Conservation (phyloP, 306 rosid species). For the Geum urbanum region DNA sequence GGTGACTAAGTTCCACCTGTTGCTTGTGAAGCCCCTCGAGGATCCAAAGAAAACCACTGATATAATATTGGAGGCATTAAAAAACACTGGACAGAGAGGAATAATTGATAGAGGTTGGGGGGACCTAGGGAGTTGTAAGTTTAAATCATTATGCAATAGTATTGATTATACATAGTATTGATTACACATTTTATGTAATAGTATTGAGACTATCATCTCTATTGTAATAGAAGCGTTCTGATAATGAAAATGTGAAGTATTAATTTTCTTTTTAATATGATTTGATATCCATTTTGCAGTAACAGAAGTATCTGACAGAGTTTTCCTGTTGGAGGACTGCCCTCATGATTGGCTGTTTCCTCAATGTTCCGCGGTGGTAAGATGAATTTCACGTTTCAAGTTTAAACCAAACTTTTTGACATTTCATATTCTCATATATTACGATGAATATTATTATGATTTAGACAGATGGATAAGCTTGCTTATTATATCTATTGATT, state of each 20-base stretch:
- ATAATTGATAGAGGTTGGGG: slow-evolving; percentile 96
- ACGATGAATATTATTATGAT: neutral
- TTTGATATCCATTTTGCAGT: slow-evolving; percentile 44
- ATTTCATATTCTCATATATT: neutral
- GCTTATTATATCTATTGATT: neutral
- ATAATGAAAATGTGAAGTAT: neutral
- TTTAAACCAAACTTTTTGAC: slow-evolving; percentile 1
- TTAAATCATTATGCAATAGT: slow-evolving; percentile 5
- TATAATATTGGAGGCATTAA: slow-evolving; percentile 75
- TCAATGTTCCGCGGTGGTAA: slow-evolving; percentile 93
- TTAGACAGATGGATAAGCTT: neutral
- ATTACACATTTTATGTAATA: neutral
- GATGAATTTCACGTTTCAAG: slow-evolving; percentile 26
- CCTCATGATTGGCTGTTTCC: slow-evolving; percentile 98
- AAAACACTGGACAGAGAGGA: slow-evolving; percentile 80
- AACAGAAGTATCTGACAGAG: slow-evolving; percentile 53
- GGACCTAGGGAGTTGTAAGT: slow-evolving; percentile 77
- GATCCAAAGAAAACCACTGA: slow-evolving; percentile 64
- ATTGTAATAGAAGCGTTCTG: slow-evolving; percentile 4
- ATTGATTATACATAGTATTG: neutral
- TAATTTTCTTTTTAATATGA: slow-evolving; percentile 3
- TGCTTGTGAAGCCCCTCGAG: slow-evolving; percentile 69
- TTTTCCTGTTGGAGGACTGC: slow-evolving; percentile 83
- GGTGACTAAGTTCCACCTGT: slow-evolving; percentile 15
- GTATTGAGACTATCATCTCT: neutral